These are phyloP conservation scores for Fagopyrum homotropicum DNA, from an alignment of 148 eudicot species.

Conservation along the genomic window DNA sequence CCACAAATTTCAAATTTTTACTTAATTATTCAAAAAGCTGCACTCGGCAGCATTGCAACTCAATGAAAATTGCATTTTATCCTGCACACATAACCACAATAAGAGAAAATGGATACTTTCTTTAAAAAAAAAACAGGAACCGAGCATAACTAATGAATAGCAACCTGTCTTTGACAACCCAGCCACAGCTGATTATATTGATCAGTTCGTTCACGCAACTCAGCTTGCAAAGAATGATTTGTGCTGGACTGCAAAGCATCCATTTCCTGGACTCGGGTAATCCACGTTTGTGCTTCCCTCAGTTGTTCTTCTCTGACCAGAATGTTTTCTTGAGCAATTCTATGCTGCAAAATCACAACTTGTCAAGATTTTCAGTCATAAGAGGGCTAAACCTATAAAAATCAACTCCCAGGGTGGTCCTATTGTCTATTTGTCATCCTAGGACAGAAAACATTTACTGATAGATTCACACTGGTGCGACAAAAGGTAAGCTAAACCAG, in stretches of 20 bases:
- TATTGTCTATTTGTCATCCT: neutral
- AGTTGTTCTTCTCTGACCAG: constrained; percentile 75
- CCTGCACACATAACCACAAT: neutral
- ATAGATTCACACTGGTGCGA: neutral
- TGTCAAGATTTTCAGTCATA: neutral
- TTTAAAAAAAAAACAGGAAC: neutral
- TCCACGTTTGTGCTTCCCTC: constrained; percentile 89
- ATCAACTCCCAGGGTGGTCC: constrained; percentile 1
- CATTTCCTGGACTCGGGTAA: constrained; percentile 76
- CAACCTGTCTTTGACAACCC: constrained; percentile 87
- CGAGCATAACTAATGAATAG: neutral
- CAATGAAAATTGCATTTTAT: neutral
- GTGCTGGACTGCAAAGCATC: constrained; percentile 74
- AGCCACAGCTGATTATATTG: constrained; percentile 85
- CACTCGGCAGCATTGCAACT: neutral
- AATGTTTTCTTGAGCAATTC: constrained; percentile 73
- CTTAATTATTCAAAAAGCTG: neutral
- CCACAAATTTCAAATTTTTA: neutral
- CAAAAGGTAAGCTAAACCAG: neutral
- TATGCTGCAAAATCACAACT: constrained; percentile 49
- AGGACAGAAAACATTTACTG: neutral
- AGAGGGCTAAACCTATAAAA: neutral
- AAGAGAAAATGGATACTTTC: neutral
- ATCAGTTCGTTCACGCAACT: constrained; percentile 74
- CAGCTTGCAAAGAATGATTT: constrained; percentile 63